Percentiles rank a stretch among this genome's conserved stretches.
Evolutionary conservation across 495 filamentous ascomycete genomes (phyloP).

Genomic region (Trichoderma gamsii): DNA sequence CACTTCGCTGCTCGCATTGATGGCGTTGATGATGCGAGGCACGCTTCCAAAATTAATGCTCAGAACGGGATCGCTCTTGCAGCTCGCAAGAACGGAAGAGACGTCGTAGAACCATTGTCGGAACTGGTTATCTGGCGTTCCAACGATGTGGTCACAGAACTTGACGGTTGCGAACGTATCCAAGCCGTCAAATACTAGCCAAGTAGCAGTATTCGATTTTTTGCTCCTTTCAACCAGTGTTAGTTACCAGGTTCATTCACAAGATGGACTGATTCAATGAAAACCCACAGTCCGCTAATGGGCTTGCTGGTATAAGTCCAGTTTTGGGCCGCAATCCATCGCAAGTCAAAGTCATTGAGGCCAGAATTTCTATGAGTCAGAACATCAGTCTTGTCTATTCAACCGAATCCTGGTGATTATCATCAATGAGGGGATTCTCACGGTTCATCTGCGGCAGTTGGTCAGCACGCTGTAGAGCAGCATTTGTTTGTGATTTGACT

Average conservation of each 20-base stretch:
- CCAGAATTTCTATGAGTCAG: slow-evolving; percentile 26
- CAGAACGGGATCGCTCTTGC: slow-evolving; percentile 22
- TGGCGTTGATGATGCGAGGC: slow-evolving; percentile 19
- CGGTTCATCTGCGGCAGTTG: background rate
- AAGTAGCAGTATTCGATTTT: slow-evolving; percentile 31
- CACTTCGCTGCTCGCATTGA: slow-evolving; percentile 49
- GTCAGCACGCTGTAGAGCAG: slow-evolving; percentile 26
- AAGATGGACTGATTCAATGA: background rate
- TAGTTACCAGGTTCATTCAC: background rate
- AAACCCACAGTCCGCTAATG: slow-evolving; percentile 42
- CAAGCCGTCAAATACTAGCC: slow-evolving; percentile 58
- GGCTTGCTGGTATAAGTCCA: slow-evolving; percentile 54
- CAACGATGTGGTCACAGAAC: slow-evolving; percentile 54
- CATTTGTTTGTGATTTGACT: slow-evolving; percentile 28
- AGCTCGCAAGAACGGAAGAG: slow-evolving; percentile 43
- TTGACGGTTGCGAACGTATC: slow-evolving; percentile 62
- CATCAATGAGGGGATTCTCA: background rate
- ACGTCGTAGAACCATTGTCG: slow-evolving; percentile 64
- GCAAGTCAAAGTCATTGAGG: slow-evolving; percentile 56
- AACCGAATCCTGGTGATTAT: background rate
- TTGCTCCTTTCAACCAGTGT: slow-evolving; percentile 7
- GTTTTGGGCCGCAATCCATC: slow-evolving; percentile 54
- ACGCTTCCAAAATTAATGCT: slow-evolving; percentile 11
- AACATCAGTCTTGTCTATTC: slow-evolving; percentile 27
- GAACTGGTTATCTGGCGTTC: slow-evolving; percentile 64